Percentiles rank a stretch among this genome's conserved stretches.
Evolutionary conservation across 78 protist genomes (phyloP).

Genomic region (Polysphondylium violaceum): DNA sequence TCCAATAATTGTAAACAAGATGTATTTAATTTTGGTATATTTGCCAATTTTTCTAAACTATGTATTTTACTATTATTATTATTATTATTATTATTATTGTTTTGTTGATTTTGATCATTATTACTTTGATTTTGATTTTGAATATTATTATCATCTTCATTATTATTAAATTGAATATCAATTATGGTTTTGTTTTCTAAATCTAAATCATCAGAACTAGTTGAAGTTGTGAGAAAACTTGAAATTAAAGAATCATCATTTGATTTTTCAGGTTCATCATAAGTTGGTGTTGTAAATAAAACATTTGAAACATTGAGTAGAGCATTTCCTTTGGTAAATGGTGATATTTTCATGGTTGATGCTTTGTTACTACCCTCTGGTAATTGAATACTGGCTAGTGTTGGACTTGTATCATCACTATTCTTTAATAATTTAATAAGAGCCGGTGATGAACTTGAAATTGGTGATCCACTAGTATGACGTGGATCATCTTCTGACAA

Average conservation of each 20-base stretch:
- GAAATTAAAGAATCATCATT: neutral
- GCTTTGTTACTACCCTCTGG: neutral
- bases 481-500: neutral
- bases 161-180: neutral
- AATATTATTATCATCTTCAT: neutral
- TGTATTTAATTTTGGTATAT: neutral
- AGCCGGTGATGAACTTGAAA: neutral
- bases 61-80: neutral
- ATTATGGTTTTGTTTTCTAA: too few species aligned
- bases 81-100: neutral
- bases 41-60: neutral
- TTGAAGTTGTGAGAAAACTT: neutral
- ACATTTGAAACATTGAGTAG: constrained; percentile 45
- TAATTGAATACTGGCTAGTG: neutral
- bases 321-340: constrained; percentile 45
- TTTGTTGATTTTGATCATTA: neutral
- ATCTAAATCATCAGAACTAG: neutral
- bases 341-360: constrained; percentile 38
- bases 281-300: constrained; percentile 1
- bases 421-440: neutral
- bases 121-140: neutral
- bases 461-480: neutral
- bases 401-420: neutral
- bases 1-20: constrained; percentile 28
- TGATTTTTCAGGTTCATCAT: neutral